A percentile compares a stretch with the other conserved stretches of the same genome.
phyloP scores from a whole-genome alignment of 345 rosid genomes.

The Nephelium lappaceum region DNA sequence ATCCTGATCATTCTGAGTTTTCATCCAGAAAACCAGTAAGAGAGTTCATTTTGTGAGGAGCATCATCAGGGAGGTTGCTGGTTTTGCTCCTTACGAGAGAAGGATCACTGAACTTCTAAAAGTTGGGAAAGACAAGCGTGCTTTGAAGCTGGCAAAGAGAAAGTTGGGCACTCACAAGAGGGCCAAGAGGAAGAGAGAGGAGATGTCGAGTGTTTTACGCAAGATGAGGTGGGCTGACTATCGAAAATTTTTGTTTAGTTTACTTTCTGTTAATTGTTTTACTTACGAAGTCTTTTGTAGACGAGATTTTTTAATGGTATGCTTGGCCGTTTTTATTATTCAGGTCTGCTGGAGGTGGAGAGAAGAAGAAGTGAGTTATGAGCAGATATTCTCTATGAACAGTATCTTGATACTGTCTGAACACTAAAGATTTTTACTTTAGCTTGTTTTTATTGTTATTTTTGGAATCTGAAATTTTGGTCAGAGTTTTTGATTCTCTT shows the following conservation, averaged over 20 bases:
- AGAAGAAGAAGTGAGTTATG: constrained; percentile 40
- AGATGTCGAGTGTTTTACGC: constrained; percentile 51
- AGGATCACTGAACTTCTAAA: constrained; percentile 58
- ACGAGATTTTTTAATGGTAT: not conserved
- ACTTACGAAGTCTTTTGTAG: not conserved
- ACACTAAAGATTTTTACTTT: not conserved
- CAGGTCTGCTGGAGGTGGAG: constrained; percentile 43
- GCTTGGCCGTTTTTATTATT: not conserved
- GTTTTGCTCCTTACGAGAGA: constrained; percentile 61
- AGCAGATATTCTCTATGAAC: not conserved
- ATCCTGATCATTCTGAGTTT: constrained; percentile 1
- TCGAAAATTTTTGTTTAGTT: not conserved
- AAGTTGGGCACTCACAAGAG: constrained; percentile 61
- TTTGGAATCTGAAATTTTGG: constrained; percentile 9
- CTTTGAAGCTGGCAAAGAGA: constrained; percentile 55
- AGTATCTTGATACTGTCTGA: not conserved
- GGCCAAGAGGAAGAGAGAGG: constrained; percentile 65
- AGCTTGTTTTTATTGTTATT: not conserved
- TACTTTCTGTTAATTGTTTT: not conserved
- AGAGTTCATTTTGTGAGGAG: constrained; percentile 52
- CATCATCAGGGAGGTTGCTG: constrained; percentile 61
- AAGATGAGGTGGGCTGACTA: constrained; percentile 44
- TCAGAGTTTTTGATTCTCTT: constrained; percentile 2
- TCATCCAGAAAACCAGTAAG: constrained; percentile 48
- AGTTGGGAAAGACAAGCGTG: constrained; percentile 64